A percentile compares a stretch with the other conserved stretches of the same genome.
Evolutionary conservation across 2,329 filamentous ascomycete genomes (phyloP).

Genomic region (Chrysoporthe deuterocubensis): DNA sequence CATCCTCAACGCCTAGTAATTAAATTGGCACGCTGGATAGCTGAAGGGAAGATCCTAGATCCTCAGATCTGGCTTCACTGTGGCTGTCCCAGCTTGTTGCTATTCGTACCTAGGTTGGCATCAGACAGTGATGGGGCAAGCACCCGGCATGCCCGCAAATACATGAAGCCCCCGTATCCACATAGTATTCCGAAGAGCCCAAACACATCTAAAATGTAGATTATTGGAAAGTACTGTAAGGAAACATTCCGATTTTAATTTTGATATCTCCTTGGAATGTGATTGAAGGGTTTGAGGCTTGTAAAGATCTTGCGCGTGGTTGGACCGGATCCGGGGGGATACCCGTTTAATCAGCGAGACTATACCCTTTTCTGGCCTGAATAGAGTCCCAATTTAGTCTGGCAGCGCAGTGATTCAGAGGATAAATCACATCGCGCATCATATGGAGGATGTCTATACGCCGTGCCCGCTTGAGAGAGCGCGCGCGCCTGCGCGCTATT

Average conservation of each 20-base stretch:
- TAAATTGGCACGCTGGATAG: too few relatives aligned
- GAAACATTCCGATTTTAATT: background rate
- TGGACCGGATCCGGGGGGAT: background rate
- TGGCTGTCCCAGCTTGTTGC: too few relatives aligned
- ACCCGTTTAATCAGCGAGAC: constrained; percentile 7
- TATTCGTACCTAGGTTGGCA: background rate
- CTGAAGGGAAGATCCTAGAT: too few relatives aligned
- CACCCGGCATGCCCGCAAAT: background rate
- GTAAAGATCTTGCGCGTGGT: background rate
- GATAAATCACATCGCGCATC: background rate
- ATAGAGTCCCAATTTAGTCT: constrained; percentile 21
- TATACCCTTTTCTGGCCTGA: constrained; percentile 27
- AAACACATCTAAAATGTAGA: background rate
- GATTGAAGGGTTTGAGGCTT: background rate
- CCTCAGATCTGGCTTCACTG: too few relatives aligned
- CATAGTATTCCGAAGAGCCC: background rate
- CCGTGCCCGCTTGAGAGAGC: background rate
- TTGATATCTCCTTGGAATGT: background rate
- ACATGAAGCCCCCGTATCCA: background rate
- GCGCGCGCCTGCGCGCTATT: background rate
- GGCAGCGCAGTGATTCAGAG: background rate
- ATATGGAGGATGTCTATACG: background rate
- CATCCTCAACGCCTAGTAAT: too few relatives aligned
- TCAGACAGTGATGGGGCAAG: background rate
- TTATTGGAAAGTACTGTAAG: background rate